Conservation (phyloP, 1,284 basidiomycete species). For the Heterobasidion irregulare region DNA sequence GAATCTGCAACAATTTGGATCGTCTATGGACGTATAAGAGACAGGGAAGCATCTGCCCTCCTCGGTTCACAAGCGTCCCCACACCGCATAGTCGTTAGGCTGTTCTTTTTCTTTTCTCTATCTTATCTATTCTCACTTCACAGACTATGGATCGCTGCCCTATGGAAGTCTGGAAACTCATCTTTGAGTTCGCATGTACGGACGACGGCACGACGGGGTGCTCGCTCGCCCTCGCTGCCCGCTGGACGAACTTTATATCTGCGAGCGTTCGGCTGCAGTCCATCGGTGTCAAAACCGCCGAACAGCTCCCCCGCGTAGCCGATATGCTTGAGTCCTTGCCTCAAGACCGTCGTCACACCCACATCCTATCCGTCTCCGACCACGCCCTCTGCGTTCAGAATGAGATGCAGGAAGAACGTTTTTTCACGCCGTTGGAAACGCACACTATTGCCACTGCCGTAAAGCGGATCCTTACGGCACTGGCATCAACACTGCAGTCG, state of each 20-base stretch:
- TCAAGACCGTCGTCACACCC: neutral
- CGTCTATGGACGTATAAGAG: too few relatives aligned
- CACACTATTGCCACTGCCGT: neutral
- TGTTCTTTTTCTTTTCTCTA: neutral
- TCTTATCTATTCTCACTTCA: neutral
- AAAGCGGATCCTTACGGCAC: neutral
- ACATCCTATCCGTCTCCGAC: neutral
- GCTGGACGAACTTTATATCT: slow-evolving; percentile 4
- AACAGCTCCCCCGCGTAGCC: neutral
- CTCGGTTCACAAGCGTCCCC: too few relatives aligned
- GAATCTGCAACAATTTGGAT: too few relatives aligned
- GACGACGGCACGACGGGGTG: slow-evolving; percentile 20
- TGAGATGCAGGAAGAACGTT: neutral
- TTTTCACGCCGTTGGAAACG: neutral
- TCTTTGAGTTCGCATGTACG: slow-evolving; percentile 20
- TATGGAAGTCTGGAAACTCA: slow-evolving; percentile 10
- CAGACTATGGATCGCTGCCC: slow-evolving; percentile 1
- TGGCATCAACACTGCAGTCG: neutral
- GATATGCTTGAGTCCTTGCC: neutral
- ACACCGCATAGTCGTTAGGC: neutral
- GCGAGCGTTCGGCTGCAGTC: slow-evolving; percentile 1
- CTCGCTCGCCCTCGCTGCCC: slow-evolving; percentile 19
- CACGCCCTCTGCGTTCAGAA: neutral
- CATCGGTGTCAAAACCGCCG: neutral
- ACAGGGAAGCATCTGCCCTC: too few relatives aligned